phyloP scores from a whole-genome alignment of 306 rosid genomes.

The Cicer cuneatum region DNA sequence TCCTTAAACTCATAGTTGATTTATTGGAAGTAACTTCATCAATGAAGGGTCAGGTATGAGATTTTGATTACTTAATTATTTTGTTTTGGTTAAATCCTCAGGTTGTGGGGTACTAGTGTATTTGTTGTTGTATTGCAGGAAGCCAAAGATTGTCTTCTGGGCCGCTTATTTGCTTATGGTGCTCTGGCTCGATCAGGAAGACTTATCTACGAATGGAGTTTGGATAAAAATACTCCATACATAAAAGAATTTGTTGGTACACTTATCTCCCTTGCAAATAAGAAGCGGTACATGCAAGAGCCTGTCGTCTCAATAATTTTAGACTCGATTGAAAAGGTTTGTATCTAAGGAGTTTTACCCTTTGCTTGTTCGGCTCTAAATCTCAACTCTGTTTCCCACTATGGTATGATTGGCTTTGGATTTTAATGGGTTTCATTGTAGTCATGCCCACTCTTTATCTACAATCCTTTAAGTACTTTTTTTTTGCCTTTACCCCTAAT shows the following conservation, averaged over 20 bases:
- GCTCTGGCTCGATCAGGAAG: constrained; percentile 88
- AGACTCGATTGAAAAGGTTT: constrained; percentile 78
- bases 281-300: constrained; percentile 93
- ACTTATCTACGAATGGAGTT: constrained; percentile 61
- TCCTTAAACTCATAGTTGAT: constrained; percentile 77
- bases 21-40: constrained; percentile 87
- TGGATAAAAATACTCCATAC: constrained; percentile 59
- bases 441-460: neutral
- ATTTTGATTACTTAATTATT: constrained; percentile 22
- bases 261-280: constrained; percentile 71
- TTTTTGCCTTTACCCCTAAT: neutral
- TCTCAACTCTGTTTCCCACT: constrained; percentile 4
- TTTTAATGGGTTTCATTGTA: constrained; percentile 19
- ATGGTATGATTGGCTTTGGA: constrained; percentile 6
- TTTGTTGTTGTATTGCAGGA: constrained; percentile 67
- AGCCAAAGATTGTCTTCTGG: constrained; percentile 84
- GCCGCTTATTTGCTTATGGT: constrained; percentile 92
- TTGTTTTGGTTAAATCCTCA: constrained; percentile 20
- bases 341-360: constrained; percentile 23
- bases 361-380: neutral
- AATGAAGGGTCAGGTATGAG: constrained; percentile 93
- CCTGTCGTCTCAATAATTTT: constrained; percentile 79
- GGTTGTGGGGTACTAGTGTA: constrained; percentile 28
- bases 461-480: neutral
- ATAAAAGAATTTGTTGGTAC: constrained; percentile 66